Base-by-base conservation (phyloP, 371 early-diverging fungal species). In the Syncephalastrum racemosum region DNA sequence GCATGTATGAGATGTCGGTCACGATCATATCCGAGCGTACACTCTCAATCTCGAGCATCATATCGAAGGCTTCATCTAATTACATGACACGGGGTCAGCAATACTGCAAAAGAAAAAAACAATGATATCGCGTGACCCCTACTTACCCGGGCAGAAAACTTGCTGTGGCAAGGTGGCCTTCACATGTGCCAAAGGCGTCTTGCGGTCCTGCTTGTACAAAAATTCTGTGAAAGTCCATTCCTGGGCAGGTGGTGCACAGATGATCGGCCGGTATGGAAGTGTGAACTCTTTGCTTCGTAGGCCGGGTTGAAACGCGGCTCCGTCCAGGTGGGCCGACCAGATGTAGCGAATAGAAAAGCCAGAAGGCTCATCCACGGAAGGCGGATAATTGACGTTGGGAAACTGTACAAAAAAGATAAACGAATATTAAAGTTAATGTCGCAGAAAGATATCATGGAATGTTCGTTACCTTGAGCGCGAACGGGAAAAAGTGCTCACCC, bases 301-400 rank as follows among this genome's bases (percentile, higher is more conserved):
- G 1, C 64, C 68, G 0, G 67, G 60, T 16, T 60, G 63, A 2
- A 59, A 27, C 1, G 53, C 67, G 13, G 82, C 75, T 4, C 77
- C 77, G 19, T 77, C 76, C 1, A 79, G 56, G 39, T 71, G 68
- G 2, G 78, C 82, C n/a, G 73, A 66, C 78, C 78, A 82, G 8
- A 82, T 63, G 22, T 71, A 71, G 13, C 55, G 68, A 36, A 73
- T 59, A 3, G 57, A 61, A 43, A 69, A 71, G 0, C 72, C 66
- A 12, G 54, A 23, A 19, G 70, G 73, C 20, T 63, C 62, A 19
- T 66, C 74, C 19, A 58, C 46, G 2, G 68, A 73, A 27, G 70
- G 68, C 18, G 70, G 74, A 27, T 61, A 73, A 31, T 73, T 70
- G 22, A 70, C 66, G 44, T 70, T 73, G 4, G 70, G 70, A 50